phyloP scores from a whole-genome alignment of 2,329 filamentous ascomycete species.

The Fusarium camptoceras region DNA sequence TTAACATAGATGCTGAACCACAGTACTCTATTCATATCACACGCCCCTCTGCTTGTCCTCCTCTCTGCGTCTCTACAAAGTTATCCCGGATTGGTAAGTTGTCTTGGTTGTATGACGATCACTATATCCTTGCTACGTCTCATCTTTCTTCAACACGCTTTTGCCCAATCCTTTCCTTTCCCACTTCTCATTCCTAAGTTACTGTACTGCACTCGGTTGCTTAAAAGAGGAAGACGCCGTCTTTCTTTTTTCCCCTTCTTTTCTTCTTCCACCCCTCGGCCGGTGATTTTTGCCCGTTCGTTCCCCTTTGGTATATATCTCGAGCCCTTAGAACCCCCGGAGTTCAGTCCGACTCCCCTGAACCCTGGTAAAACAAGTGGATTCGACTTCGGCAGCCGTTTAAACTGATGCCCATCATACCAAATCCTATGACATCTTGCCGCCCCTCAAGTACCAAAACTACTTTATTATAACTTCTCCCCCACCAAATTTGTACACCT shows the following conservation, averaged over 20 bases:
- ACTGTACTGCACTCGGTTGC: not conserved
- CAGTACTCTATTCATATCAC: not conserved
- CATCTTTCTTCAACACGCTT: conserved; percentile 24
- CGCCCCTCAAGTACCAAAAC: conserved; percentile 3
- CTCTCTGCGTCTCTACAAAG: conserved; percentile 7
- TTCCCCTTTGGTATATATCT: conserved; percentile 3
- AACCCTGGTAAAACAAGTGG: conserved; percentile 31
- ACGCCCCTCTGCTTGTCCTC: conserved; percentile 2
- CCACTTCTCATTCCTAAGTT: not conserved
- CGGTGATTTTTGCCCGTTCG: conserved; percentile 1
- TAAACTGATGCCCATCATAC: conserved; percentile 16
- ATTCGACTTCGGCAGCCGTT: conserved; percentile 28
- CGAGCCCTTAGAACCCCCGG: not conserved
- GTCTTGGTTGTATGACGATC: conserved; percentile 45
- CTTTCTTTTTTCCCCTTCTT: conserved; percentile 17
- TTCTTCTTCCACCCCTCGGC: conserved; percentile 14
- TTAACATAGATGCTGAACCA: not conserved
- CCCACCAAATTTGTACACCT: conserved; percentile 13
- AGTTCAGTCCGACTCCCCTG: conserved; percentile 21
- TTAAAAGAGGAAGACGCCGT: conserved; percentile 15
- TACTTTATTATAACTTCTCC: conserved; percentile 23
- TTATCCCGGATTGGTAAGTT: conserved; percentile 44
- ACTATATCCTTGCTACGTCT: conserved; percentile 33
- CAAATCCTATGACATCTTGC: conserved; percentile 36
- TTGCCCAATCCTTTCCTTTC: conserved; percentile 1